These are phyloP conservation scores for Gracilaria domingensis DNA, from an alignment of 23 red algal species.

Conservation along the genomic window DNA sequence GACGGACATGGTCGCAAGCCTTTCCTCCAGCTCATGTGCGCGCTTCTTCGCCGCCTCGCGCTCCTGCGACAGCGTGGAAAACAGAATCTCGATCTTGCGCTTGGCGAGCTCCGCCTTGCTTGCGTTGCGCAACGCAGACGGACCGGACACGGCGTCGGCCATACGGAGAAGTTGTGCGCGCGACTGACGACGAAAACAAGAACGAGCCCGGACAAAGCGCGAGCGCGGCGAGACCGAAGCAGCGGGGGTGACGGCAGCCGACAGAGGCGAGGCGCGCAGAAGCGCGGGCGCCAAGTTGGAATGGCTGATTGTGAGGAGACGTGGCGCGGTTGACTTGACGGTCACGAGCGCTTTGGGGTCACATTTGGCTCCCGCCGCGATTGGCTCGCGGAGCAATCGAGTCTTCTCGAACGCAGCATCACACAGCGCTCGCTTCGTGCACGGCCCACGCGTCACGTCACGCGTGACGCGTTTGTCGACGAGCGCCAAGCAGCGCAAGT, in stretches of 20 bases:
- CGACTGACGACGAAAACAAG: too few species aligned
- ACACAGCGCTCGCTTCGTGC: too few species aligned
- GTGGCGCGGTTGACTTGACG: not conserved
- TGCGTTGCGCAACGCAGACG: conserved; percentile 14
- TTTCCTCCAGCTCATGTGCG: conserved; percentile 71
- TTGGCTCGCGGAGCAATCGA: not conserved
- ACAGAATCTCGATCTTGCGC: conserved; percentile 87
- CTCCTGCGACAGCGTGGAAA: conserved; percentile 64
- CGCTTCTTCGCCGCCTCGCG: conserved; percentile 66
- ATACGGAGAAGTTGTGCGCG: not conserved
- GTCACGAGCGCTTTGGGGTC: too few species aligned
- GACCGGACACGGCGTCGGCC: conserved; percentile 16
- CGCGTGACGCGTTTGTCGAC: too few species aligned
- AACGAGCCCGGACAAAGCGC: too few species aligned
- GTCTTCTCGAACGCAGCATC: not conserved
- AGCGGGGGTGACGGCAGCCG: too few species aligned
- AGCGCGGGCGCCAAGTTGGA: too few species aligned
- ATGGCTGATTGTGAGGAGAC: not conserved
- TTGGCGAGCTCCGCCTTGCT: conserved; percentile 82
- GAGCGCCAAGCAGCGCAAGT: too few species aligned
- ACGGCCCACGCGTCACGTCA: not conserved
- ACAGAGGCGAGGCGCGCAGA: too few species aligned
- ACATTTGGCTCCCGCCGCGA: not conserved
- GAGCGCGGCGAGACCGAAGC: too few species aligned
- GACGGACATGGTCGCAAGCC: conserved; percentile 66